phyloP scores from a whole-genome alignment of 192 early-diverging fungal species.

The Kappamyces sp. region DNA sequence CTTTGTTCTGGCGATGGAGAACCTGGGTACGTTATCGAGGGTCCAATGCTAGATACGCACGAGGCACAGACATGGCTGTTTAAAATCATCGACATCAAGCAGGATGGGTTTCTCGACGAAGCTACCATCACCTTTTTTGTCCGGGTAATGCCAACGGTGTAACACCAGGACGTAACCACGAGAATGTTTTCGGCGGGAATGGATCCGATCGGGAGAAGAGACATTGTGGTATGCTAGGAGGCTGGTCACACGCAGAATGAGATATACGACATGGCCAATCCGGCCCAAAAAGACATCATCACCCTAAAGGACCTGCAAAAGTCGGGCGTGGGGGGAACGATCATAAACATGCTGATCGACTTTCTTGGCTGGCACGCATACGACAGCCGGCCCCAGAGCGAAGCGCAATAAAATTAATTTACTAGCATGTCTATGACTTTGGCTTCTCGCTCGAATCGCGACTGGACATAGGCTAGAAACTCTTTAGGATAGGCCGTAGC shows the following conservation, averaged over 20 bases:
- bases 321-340: conserved; percentile 44
- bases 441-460: conserved; percentile 10
- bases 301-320: conserved; percentile 39
- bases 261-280: conserved; percentile 55
- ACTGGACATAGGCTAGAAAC: conserved; percentile 2
- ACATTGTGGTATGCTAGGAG: conserved; percentile 28
- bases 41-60: conserved; percentile 40
- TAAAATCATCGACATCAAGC: conserved; percentile 39
- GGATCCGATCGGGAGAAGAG: conserved; percentile 31
- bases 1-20: conserved; percentile 17
- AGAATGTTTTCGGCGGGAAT: conserved; percentile 35
- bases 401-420: too few species aligned
- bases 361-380: conserved; percentile 21
- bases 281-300: conserved; percentile 20
- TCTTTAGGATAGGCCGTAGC: conserved; percentile 5
- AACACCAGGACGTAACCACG: conserved; percentile 31
- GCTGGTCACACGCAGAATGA: conserved; percentile 36
- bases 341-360: conserved; percentile 39
- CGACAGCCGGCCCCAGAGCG: conserved; percentile 19
- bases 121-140: conserved; percentile 36
- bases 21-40: conserved; percentile 42
- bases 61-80: conserved; percentile 44
- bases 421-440: too few species aligned
- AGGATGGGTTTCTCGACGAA: conserved; percentile 41
- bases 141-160: conserved; percentile 23